Evolutionary conservation across 371 early-diverging fungal species (phyloP).

Genomic region (Mucor velutinosus): DNA sequence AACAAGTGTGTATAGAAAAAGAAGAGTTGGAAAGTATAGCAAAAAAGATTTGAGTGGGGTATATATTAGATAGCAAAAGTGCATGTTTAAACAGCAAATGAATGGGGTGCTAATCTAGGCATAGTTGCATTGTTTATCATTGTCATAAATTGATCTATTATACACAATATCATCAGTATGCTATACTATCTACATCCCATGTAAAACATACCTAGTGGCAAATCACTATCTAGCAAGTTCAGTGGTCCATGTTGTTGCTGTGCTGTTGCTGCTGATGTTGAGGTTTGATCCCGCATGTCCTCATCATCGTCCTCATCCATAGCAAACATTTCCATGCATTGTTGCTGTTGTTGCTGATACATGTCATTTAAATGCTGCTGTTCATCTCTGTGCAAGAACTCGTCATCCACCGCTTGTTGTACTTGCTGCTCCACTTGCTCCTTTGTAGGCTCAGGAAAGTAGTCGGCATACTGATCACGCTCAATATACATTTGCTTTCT

Average conservation of each 20-base stretch:
- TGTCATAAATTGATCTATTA: slow-evolving; percentile 2
- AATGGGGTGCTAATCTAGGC: neutral
- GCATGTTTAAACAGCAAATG: neutral
- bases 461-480: slow-evolving; percentile 31
- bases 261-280: neutral
- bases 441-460: slow-evolving; percentile 27
- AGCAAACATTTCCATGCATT: slow-evolving; percentile 4
- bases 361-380: slow-evolving; percentile 8
- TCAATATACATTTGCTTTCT: slow-evolving; percentile 42
- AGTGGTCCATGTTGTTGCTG: neutral
- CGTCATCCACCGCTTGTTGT: slow-evolving; percentile 5
- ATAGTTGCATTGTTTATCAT: slow-evolving; percentile 2
- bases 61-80: neutral
- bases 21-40: neutral
- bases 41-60: neutral
- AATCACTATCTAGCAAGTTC: neutral
- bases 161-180: neutral
- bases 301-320: slow-evolving; percentile 4
- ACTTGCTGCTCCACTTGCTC: neutral
- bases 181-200: neutral
- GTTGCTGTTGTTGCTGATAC: neutral
- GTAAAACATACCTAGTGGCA: slow-evolving; percentile 4
- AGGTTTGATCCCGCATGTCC: neutral
- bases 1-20: neutral
- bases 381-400: slow-evolving; percentile 2